Evolutionary conservation across 768 basidiomycete genomes (phyloP).

Genomic region (Butyriboletus loyo): DNA sequence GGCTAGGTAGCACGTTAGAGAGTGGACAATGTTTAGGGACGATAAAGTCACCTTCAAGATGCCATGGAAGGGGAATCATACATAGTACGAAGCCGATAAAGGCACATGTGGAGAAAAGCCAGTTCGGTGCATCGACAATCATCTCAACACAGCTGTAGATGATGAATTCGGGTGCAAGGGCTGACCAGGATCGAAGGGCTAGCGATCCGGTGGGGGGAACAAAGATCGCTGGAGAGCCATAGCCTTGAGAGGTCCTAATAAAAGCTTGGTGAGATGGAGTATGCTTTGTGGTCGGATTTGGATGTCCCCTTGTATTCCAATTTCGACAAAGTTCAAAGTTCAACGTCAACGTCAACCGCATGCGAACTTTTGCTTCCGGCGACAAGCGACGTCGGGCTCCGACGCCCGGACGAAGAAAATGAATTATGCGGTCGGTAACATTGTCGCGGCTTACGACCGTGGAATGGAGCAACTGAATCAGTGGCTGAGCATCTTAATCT

Average conservation of each 20-base stretch:
- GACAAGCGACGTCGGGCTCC: too few species aligned
- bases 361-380: too few species aligned
- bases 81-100: conserved; percentile 58
- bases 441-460: too few species aligned
- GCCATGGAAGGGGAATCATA: conserved; percentile 63
- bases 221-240: too few species aligned
- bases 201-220: too few species aligned
- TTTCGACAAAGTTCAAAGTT: too few species aligned
- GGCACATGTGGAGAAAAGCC: conserved; percentile 45
- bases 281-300: conserved; percentile 28
- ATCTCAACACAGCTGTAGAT: conserved; percentile 30
- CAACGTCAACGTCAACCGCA: too few species aligned
- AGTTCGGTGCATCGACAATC: conserved; percentile 21
- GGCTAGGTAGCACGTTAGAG: conserved; percentile 20
- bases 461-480: too few species aligned
- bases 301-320: conserved; percentile 29
- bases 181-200: conserved; percentile 7
- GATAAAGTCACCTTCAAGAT: conserved; percentile 35
- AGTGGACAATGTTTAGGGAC: fast-evolving
- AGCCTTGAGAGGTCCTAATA: conserved; percentile 24
- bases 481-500: too few species aligned
- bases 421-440: too few species aligned
- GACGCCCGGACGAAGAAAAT: too few species aligned
- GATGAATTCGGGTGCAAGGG: conserved; percentile 1
- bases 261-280: conserved; percentile 14